A percentile compares a stretch with the other conserved stretches of the same genome.
phyloP scores from a whole-genome alignment of 768 basidiomycete genomes.

The Lactarius pseudohatsudake region DNA sequence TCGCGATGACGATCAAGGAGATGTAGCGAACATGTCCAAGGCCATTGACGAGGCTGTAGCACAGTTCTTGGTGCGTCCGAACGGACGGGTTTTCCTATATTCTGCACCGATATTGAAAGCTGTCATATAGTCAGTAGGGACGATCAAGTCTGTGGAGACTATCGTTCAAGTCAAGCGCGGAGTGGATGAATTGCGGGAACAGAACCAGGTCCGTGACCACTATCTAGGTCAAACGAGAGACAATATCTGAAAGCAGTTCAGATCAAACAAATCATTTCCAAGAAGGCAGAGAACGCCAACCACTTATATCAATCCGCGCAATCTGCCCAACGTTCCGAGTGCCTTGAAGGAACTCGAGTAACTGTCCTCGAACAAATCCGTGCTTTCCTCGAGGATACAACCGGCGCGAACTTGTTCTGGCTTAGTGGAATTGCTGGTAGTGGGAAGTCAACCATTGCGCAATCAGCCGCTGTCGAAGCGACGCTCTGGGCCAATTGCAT shows the following conservation, averaged over 20 bases:
- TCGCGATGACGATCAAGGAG: neutral
- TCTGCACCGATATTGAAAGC: neutral
- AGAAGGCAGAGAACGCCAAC: neutral
- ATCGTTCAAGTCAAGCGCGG: neutral
- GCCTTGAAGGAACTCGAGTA: neutral
- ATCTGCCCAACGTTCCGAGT: neutral
- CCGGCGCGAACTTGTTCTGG: neutral
- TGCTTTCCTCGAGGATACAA: neutral
- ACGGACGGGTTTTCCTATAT: neutral
- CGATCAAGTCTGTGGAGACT: neutral
- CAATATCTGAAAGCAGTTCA: neutral
- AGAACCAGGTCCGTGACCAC: neutral
- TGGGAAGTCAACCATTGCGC: neutral
- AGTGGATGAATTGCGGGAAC: neutral
- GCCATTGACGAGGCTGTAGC: neutral
- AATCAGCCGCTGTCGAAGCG: neutral
- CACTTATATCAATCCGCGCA: neutral
- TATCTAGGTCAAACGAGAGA: neutral
- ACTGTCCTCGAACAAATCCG: neutral
- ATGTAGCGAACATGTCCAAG: neutral
- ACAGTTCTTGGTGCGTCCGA: neutral
- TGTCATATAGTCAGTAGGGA: neutral
- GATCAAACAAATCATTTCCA: neutral
- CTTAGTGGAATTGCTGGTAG: neutral
- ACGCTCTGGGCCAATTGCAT: neutral